A percentile compares a stretch with the other conserved stretches of the same genome.
phyloP scores from a whole-genome alignment of 116 monocot genomes.

The Trichopus zeylanicus region DNA sequence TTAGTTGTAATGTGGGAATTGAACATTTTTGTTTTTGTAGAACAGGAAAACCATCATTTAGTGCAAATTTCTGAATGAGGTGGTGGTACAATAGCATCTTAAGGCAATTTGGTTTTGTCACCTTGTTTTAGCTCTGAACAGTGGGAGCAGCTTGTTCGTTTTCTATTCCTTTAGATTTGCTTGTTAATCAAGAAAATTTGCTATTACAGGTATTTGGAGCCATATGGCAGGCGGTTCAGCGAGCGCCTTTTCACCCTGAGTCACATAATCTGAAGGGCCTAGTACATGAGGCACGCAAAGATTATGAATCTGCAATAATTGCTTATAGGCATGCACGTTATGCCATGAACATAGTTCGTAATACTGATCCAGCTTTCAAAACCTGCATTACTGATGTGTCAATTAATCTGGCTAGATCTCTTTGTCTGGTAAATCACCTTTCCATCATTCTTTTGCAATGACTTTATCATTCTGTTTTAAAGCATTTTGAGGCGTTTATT shows the following conservation, averaged over 20 bases:
- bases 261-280: conserved; percentile 89
- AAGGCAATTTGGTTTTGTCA: too few relatives aligned
- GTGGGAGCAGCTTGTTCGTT: not conserved
- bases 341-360: conserved; percentile 19
- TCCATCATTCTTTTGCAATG: not conserved
- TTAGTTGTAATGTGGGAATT: too few relatives aligned
- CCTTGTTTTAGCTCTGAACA: too few relatives aligned
- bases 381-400: conserved; percentile 45
- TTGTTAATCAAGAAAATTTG: not conserved
- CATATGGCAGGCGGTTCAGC: conserved; percentile 71
- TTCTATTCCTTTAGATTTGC: too few relatives aligned
- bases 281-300: conserved; percentile 58
- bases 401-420: conserved; percentile 78
- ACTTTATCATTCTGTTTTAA: not conserved
- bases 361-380: conserved; percentile 14
- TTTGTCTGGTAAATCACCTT: conserved; percentile 54
- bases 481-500: not conserved
- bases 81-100: too few relatives aligned
- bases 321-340: conserved; percentile 48
- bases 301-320: conserved; percentile 64
- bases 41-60: too few relatives aligned
- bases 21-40: too few relatives aligned
- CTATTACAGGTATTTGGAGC: conserved; percentile 62
- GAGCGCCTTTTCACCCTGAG: conserved; percentile 60
- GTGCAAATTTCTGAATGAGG: too few relatives aligned